Evolutionary conservation across 129 eudicot species (phyloP).

Genomic region (Heracleum sosnowskyi): DNA sequence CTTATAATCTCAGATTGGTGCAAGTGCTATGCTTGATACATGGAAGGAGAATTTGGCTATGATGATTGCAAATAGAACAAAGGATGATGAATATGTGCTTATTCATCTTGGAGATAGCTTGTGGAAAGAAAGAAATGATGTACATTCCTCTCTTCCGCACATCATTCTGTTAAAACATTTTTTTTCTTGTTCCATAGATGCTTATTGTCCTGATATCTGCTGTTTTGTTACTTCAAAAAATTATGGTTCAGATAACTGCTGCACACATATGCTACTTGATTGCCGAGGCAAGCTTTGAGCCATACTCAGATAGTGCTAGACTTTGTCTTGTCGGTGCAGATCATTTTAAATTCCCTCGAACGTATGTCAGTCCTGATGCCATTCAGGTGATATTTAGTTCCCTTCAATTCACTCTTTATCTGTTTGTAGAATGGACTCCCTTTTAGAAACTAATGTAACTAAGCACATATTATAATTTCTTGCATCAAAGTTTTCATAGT

Average conservation of each 20-base stretch:
- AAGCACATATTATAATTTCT: neutral
- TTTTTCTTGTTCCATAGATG: conserved; percentile 4
- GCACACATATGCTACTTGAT: conserved; percentile 97
- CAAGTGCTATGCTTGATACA: conserved; percentile 66
- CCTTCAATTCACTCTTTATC: neutral
- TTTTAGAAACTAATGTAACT: neutral
- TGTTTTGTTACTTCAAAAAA: conserved; percentile 3
- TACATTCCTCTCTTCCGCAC: conserved; percentile 28
- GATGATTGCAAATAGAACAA: conserved; percentile 87
- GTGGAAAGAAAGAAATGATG: conserved; percentile 89
- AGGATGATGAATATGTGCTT: conserved; percentile 91
- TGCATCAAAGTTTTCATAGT: neutral
- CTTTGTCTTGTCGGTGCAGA: conserved; percentile 94
- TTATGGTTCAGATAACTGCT: conserved; percentile 57
- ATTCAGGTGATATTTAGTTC: conserved; percentile 60
- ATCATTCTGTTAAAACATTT: neutral
- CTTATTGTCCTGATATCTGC: conserved; percentile 7
- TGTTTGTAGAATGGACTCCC: neutral
- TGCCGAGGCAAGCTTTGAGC: conserved; percentile 86
- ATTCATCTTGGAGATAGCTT: conserved; percentile 91
- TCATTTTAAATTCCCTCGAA: conserved; percentile 82
- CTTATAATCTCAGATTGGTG: conserved; percentile 41
- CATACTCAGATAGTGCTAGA: conserved; percentile 85
- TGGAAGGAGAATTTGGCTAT: conserved; percentile 97
- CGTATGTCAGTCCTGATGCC: conserved; percentile 91